A percentile compares a stretch with the other conserved stretches of the same genome.
Conservation (phyloP, 306 rosid genomes). For the Pterocarpus macrocarpus region DNA sequence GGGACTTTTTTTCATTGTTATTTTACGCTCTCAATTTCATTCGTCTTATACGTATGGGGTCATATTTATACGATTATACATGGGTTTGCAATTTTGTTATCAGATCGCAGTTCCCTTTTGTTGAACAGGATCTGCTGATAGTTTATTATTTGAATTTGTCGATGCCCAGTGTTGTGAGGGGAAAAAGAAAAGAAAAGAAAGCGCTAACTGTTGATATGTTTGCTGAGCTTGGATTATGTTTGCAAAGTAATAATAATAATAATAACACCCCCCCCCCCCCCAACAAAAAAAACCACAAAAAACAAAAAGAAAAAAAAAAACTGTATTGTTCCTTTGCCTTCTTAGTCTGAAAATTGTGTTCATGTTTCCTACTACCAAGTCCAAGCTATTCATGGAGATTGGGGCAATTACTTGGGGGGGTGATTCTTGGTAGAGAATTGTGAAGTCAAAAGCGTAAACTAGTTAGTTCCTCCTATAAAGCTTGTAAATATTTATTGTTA, state of each 20-base stretch:
- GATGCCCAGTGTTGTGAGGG: background rate
- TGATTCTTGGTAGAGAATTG: constrained; percentile 27
- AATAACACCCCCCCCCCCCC: no score
- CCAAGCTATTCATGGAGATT: background rate
- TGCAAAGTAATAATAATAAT: background rate
- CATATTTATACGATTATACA: no score
- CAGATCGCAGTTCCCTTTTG: constrained; percentile 31
- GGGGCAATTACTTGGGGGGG: background rate
- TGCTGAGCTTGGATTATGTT: background rate
- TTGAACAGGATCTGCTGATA: constrained; percentile 16
- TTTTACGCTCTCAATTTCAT: background rate
- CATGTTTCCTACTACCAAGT: background rate
- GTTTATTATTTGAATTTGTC: background rate
- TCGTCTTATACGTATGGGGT: background rate
- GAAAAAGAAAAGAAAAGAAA: background rate
- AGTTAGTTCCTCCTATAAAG: constrained; percentile 4
- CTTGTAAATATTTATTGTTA: constrained; percentile 24
- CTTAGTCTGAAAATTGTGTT: background rate
- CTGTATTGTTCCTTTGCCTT: constrained; percentile 15
- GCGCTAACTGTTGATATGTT: background rate
- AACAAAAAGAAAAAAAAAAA: background rate
- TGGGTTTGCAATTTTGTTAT: constrained; percentile 6
- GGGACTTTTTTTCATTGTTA: background rate
- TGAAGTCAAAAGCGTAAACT: constrained; percentile 28
- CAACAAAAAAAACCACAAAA: no score